A percentile compares a stretch with the other conserved stretches of the same genome.
phyloP scores from a whole-genome alignment of 164 flowering plant species.

The Nymphaea thermarum region DNA sequence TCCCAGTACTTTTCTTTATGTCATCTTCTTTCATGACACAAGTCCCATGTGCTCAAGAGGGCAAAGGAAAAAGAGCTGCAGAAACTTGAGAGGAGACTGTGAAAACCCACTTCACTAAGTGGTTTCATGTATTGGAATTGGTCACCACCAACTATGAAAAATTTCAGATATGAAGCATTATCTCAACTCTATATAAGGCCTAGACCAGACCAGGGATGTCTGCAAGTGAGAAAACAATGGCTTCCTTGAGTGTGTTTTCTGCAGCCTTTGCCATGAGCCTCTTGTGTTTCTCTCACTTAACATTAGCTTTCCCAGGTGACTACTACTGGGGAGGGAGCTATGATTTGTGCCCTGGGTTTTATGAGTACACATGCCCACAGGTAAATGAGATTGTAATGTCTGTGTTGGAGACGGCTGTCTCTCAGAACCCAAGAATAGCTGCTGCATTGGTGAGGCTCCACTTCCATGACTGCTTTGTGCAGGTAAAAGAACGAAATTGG shows the following conservation, averaged over 20 bases:
- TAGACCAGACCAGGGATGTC: not conserved
- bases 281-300: not conserved
- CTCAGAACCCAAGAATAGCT: slow-evolving; percentile 63
- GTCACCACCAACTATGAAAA: not conserved
- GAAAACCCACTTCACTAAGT: not conserved
- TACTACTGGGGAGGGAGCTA: slow-evolving; percentile 7
- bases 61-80: too few species aligned
- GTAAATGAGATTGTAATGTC: slow-evolving; percentile 69
- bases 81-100: not conserved
- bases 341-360: slow-evolving; percentile 48
- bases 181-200: not conserved
- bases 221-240: not conserved
- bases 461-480: slow-evolving; percentile 95
- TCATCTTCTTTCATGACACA: too few species aligned
- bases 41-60: too few species aligned
- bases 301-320: not conserved
- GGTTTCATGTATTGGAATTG: not conserved
- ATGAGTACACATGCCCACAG: slow-evolving; percentile 67
- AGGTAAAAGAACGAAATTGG: slow-evolving; percentile 26
- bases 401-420: slow-evolving; percentile 53
- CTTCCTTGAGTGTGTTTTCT: not conserved
- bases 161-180: not conserved
- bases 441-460: slow-evolving; percentile 91
- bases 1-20: not conserved
- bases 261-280: not conserved